Evolutionary conservation across 2,329 filamentous ascomycete genomes (phyloP).

Genomic region (Periconia sp.): DNA sequence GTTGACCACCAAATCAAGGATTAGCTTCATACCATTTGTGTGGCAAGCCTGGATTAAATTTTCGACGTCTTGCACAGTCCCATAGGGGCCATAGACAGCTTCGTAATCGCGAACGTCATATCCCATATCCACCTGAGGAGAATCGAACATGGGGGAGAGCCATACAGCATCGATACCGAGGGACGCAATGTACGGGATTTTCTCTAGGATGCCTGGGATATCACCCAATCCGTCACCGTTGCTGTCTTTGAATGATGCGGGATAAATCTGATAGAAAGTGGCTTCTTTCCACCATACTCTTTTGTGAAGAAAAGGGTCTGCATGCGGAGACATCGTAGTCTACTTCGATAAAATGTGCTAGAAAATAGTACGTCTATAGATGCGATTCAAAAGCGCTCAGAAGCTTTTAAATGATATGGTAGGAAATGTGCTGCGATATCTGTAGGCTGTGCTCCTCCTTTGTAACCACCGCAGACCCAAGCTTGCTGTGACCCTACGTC

Average conservation of each 20-base stretch:
- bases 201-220: conserved; percentile 67
- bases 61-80: conserved; percentile 70
- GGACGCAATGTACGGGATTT: conserved; percentile 61
- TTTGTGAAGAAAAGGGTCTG: conserved; percentile 26
- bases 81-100: conserved; percentile 68
- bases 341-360: no score
- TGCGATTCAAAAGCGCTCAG: no score
- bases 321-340: conserved; percentile 37
- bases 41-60: conserved; percentile 65
- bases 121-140: conserved; percentile 71
- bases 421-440: no score
- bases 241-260: conserved; percentile 56
- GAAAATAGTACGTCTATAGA: no score
- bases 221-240: conserved; percentile 67
- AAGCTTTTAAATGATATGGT: no score
- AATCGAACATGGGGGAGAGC: conserved; percentile 70
- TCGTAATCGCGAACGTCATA: conserved; percentile 75
- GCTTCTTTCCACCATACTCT: conserved; percentile 55
- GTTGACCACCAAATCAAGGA: conserved; percentile 79
- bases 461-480: no score
- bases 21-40: conserved; percentile 69
- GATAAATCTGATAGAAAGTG: conserved; percentile 54
- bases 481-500: no score
- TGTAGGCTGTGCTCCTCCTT: no score
- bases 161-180: conserved; percentile 71